Base-by-base conservation (phyloP, 768 basidiomycete genomes). In the Chalciporus pseudorubinellus region DNA sequence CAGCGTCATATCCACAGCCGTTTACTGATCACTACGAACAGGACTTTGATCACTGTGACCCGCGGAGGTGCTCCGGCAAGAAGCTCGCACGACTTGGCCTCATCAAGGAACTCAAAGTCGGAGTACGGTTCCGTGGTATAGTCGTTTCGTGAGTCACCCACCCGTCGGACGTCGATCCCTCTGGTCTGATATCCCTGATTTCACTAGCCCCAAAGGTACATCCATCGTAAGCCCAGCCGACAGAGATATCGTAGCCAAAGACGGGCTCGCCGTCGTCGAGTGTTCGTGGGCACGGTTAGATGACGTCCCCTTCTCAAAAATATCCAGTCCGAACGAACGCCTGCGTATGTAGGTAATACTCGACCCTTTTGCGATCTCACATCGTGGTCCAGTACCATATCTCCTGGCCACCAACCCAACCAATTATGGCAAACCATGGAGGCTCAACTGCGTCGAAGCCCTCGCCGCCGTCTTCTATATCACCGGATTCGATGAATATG, bases 11-110 rank as follows among this genome's bases (percentile, higher is more conserved):
- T 41, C 12, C 6, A 18, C 43, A 6, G 11, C 19, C 11, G 1
- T 11, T 12, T 21, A 12, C 31, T 46, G 19, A 53, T 18, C 26
- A 9, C 22, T 6, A 1, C 20, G 7, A 6, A 13, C 39, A 95
- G 94, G 95, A 99, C 66, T 98, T 99, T 70, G 87, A 90, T 66
- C 97, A 99, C 66, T 99, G 97, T 65, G 95, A 99, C 67, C 95
- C 95, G 0, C 85, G 85, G 42, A 74, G 83, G 48, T 89, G 87
- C 59, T 85, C 83, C 4, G 97, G 97, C 4, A 98, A 97, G 75
- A 95, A 91, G 65, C 82, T 99, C 6, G 77, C 91, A 3, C 76
- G 97, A 9, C 78, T 92, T 16, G 89, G 91, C 2, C 72, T 99
- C 20, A 88, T 98, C 65, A 84, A 80, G 53, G 85, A 91, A 48